Base-by-base conservation (phyloP, 495 filamentous ascomycete species). In the Bryoglossum gracile region DNA sequence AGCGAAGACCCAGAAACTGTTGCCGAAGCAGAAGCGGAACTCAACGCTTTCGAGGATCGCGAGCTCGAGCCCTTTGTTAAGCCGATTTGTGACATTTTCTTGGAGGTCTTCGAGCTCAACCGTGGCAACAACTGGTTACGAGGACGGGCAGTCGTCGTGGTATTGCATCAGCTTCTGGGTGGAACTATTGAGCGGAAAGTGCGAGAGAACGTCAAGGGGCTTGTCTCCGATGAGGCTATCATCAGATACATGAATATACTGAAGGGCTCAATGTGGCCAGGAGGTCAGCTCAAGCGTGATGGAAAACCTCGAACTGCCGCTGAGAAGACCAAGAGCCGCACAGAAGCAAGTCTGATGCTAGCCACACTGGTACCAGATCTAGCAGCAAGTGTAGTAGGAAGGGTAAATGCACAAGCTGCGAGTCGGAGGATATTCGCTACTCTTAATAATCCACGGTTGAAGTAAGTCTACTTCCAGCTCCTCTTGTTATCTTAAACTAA, bases 171-270 rank as follows among this genome's bases (percentile, higher is more conserved):
- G 58, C 65, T 82, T 48, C 65, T 82, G 4, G 94, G 94, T n/a
- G 94, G 94, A 17, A 96, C 94, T 0, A 94, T 99, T 48, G 94
- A 99, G 68, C 82, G 90, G 23, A 92, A 91, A 65, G 83, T 95
- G 28, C 81, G 89, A 18, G 94, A 99, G 25, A 82, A 81, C 24
- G 81, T 83, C 26, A 80, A 77, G 48, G 67, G 71, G 14, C 61
- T 89, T 10, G 57, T 86, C 21, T 78, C 86, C 36, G 90, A 96
- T 56, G 84, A 95, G 14, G 77, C 81, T 8, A 61, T 97, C 8
- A 68, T 90, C 28, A 78, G 76, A 36, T 94, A 94, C 57, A 68
- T 97, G 43, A 63, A 70, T 14, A 62, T 89, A 25, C 63, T 87
- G 4, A 83, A 74, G 49, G 81, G 86, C 38, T 75, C 67, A 4